Base-by-base conservation (phyloP, 75 land plant species). In the Pinus tabuliformis region DNA sequence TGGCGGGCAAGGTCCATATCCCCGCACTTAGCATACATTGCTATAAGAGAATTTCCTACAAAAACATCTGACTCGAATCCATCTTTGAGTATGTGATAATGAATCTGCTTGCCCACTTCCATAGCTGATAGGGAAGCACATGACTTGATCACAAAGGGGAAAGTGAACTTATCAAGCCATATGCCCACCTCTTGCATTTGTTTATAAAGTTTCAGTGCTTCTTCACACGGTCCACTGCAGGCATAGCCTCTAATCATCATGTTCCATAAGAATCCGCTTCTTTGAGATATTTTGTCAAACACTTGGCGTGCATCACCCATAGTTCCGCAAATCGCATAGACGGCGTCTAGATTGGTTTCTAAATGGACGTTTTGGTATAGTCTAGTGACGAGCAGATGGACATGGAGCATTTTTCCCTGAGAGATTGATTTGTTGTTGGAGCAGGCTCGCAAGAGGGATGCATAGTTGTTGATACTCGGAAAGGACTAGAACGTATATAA, bases 21-120 rank as follows among this genome's bases (percentile, higher is more conserved):
- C 4, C 95, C 93, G 49, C 88, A 88, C 65, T 88, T 92, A 4
- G 84, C 78, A 76, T 92, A 92, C 90, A 92, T 88, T 52, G 85
- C 88, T 28, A 92, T 58, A 3, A 92, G 75, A 0, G 80, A 84
- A 73, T 86, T 83, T 8, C 81, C 88, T 18, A 93, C 86, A 72
- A 83, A 85, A 36, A 81, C 78, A 65, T 89, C 86, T 16, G 58
- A 72, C 9, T 86, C 95, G 73, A 81, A 77, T 6, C 84, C 81
- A 9, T 80, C 52, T 39, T 56, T 66, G 4, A 76, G 54, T 5
- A 78, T 83, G 42, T 74, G 74, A 22, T 83, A 56, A 77, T 91
- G 95, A 20, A 93, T 76, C 9, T 79, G 59, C 80, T 79, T 80
- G 42, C 93, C 93, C 56, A 58, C 58, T 13, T 83, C 56, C 16